These are phyloP conservation scores for Penicillium macrosclerotiorum DNA, from an alignment of 495 filamentous ascomycete genomes.

Conservation along the genomic window DNA sequence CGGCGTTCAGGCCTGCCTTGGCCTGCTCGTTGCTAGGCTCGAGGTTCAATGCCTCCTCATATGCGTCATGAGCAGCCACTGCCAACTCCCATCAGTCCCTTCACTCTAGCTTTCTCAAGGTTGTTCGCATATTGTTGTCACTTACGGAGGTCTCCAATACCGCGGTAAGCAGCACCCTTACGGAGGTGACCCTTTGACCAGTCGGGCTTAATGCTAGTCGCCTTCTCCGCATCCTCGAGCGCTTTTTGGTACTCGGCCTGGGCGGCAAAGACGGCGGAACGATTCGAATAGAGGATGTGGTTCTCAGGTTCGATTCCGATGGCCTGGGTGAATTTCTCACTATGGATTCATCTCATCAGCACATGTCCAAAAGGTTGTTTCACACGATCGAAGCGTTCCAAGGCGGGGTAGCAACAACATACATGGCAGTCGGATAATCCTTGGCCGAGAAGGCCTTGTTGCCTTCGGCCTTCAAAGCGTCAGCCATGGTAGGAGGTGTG, in stretches of 20 bases:
- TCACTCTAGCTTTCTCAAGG: not conserved
- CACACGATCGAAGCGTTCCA: constrained; percentile 8
- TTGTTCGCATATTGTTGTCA: constrained; percentile 1
- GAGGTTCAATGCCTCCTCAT: constrained; percentile 85
- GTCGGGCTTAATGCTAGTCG: constrained; percentile 90
- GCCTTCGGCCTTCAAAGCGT: constrained; percentile 85
- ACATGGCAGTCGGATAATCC: constrained; percentile 95
- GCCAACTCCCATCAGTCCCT: not conserved
- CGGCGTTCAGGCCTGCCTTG: constrained; percentile 78
- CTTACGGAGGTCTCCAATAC: constrained; percentile 75
- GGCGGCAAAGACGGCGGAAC: constrained; percentile 93
- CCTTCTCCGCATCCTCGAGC: constrained; percentile 87
- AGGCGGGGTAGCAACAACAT: constrained; percentile 46
- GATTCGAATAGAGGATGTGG: constrained; percentile 96
- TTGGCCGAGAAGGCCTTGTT: constrained; percentile 98
- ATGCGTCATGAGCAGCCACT: constrained; percentile 83
- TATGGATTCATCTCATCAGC: constrained; percentile 33
- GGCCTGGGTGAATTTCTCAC: constrained; percentile 90
- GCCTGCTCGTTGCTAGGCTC: constrained; percentile 91
- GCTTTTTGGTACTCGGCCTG: constrained; percentile 82
- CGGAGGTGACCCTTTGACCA: constrained; percentile 96
- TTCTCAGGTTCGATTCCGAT: constrained; percentile 85
- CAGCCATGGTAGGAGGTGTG: constrained; percentile 47
- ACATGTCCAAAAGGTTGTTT: not conserved
- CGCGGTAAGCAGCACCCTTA: constrained; percentile 88